phyloP scores from a whole-genome alignment of 2,329 filamentous ascomycete genomes.

The Epichloe hybrida region DNA sequence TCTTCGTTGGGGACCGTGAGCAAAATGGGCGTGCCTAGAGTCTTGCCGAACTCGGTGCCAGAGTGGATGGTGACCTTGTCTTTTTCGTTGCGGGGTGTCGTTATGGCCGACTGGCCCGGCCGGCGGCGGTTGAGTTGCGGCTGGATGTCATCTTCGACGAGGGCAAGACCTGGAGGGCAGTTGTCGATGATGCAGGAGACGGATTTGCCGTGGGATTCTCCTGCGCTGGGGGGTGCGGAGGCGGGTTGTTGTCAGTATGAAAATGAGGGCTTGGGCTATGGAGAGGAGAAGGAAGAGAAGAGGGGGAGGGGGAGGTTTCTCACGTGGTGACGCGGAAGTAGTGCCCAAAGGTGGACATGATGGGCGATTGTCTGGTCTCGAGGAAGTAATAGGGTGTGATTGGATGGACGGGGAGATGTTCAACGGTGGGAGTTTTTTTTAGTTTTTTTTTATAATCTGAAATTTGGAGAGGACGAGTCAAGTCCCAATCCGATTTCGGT shows the following conservation, averaged over 20 bases:
- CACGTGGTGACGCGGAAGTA: constrained; percentile 76
- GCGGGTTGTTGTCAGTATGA: background rate
- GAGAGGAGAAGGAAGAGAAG: background rate
- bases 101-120: constrained; percentile 79
- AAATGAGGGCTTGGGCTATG: background rate
- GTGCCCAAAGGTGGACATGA: constrained; percentile 79
- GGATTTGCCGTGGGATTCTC: constrained; percentile 71
- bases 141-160: constrained; percentile 81
- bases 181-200: constrained; percentile 94
- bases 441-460: background rate
- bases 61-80: constrained; percentile 87
- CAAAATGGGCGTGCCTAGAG: constrained; percentile 80
- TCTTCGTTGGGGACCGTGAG: constrained; percentile 86
- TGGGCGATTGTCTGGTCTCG: background rate
- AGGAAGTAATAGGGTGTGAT: background rate
- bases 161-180: constrained; percentile 72
- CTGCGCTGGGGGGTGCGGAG: constrained; percentile 22
- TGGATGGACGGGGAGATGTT: background rate
- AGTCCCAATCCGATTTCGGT: background rate
- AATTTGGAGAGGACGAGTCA: background rate
- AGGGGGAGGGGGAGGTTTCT: background rate
- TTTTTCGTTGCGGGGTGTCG: constrained; percentile 85
- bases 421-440: background rate
- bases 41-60: constrained; percentile 79
- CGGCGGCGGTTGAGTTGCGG: constrained; percentile 84